Evolutionary conservation across 441 rosid species (phyloP), one percentile per base, ranked within the genome.

Genomic region (Corymbia calophylla): DNA sequence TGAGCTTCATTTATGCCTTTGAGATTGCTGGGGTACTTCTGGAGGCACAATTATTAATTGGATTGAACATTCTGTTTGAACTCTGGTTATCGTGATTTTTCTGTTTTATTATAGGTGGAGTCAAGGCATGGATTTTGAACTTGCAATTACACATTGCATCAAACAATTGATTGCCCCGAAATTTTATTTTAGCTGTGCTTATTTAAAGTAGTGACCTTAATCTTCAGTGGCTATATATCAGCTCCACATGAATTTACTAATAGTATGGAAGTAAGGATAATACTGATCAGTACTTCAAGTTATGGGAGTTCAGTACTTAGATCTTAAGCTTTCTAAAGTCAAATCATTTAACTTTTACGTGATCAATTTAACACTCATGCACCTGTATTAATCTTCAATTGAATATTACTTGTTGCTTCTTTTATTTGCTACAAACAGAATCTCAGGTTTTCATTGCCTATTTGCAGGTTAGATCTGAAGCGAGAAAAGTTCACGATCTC

Each of bases 401-500:
- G 18, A 25, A 77, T 77, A 51, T n/a, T 12, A 77, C 84, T 39
- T 44, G 51, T 77, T 39, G 51, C 49, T 39, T 73, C 51, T 73
- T 73, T 77, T 77, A 44, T 44, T 73, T 39, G 51, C 48, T 23
- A 77, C 51, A 13, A 44, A 44, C 84, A 39, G 68, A 88, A 87
- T 91, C 90, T 90, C 39, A 90, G 88, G 86, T 87, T 84, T 44
- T 70, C 48, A 55, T 90, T 87, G 47, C 48, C n/a, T 77, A 39
- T 88, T 88, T 86, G 91, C 97, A 98, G 99, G 99, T 97, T 88
- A 94, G 99, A 90, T 93, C 98, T 86, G 99, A 98, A 94, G 99
- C 98, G 68, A 95, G 95, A 91, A 98, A 98, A 93, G 99, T 98
- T 64, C 99, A 98, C 80, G 98, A 97, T 94, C 96, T 98, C 89